Evolutionary conservation across 805 yeast species (phyloP), one percentile per base, ranked within the genome.

Genomic region (Hanseniaspora clermontiae): DNA sequence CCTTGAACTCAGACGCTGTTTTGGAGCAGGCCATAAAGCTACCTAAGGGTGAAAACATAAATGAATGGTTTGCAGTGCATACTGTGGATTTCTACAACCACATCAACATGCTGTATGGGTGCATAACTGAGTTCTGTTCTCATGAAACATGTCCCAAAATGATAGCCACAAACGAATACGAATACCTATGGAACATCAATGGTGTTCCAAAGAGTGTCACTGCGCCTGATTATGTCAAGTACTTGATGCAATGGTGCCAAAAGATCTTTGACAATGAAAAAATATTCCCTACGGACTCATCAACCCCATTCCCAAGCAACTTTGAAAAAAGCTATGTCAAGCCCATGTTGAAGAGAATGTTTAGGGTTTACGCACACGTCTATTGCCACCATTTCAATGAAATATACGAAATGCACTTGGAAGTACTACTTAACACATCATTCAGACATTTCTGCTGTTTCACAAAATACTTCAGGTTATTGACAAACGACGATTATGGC

Each of bases 311-410:
- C 69, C 93, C 96, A 8, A 81, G 81, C 52, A 87, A 84, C 61
- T 90, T 95, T 64, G 81, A 82, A 24, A 77, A 82, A 8, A 64
- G 59, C 50, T 76, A 87, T 59, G 86, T 88, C 46, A 84, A 82
- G 64, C 90, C 95, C 19, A 87, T 93, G 49, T 80, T 93, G 75
- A 88, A 91, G 70, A 79, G 98, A 61, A 74, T 93, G 51, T 93
- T 90, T 70, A 78, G 98, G 67, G 89, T 93, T 3, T 93, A 93
- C 66, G 97, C 98, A 1, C 99, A 93, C 70, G 87, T 93, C 46
- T 93, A 93, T 70, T 93, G 98, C 66, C 97, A 93, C 66, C 99
- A 93, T 68, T 91, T 93, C 69, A 96, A 89, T 66, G 96, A 91
- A 69, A 86, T 93, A 57, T 80, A 89, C 43, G 97, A 90, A 67